Evolutionary conservation across 2,329 filamentous ascomycete species (phyloP).

Genomic region (Trichoderma sp.): DNA sequence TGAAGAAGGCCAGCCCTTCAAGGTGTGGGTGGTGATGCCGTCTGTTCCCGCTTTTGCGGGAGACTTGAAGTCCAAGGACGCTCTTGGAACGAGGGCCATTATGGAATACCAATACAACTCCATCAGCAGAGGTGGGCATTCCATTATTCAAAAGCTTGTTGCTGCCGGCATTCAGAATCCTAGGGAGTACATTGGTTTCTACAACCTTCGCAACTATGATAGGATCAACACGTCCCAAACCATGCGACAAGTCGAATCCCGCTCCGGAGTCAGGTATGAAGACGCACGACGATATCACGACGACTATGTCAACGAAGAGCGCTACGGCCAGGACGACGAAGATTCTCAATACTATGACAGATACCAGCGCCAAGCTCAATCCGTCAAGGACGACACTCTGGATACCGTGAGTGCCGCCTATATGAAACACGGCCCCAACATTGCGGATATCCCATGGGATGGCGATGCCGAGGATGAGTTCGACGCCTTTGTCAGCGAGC

Average conservation of each 20-base stretch:
- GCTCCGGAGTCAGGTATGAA: constrained; percentile 68
- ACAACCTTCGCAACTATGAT: constrained; percentile 82
- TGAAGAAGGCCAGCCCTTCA: constrained; percentile 65
- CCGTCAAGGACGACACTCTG: constrained; percentile 60
- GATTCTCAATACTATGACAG: constrained; percentile 37
- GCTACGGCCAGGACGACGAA: constrained; percentile 39
- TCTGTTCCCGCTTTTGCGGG: constrained; percentile 81
- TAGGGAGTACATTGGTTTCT: constrained; percentile 75
- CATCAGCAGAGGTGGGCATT: constrained; percentile 75
- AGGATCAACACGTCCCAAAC: constrained; percentile 71
- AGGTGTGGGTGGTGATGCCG: constrained; percentile 76
- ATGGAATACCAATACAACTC: constrained; percentile 86
- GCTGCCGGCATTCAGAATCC: constrained; percentile 70
- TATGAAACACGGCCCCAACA: constrained; percentile 75
- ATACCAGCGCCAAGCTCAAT: constrained; percentile 70
- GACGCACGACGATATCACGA: constrained; percentile 66
- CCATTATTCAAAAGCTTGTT: constrained; percentile 72
- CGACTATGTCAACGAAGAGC: constrained; percentile 53
- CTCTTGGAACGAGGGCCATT: constrained; percentile 77
- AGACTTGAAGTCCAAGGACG: constrained; percentile 71
- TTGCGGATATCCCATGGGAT: constrained; percentile 60
- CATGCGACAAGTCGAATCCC: constrained; percentile 61
- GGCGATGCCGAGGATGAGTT: constrained; percentile 59
- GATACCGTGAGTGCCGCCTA: constrained; percentile 80
- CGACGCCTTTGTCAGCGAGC: constrained; percentile 62